Conservation (phyloP, 208 protist species). For the Trypanosoma brucei region DNA sequence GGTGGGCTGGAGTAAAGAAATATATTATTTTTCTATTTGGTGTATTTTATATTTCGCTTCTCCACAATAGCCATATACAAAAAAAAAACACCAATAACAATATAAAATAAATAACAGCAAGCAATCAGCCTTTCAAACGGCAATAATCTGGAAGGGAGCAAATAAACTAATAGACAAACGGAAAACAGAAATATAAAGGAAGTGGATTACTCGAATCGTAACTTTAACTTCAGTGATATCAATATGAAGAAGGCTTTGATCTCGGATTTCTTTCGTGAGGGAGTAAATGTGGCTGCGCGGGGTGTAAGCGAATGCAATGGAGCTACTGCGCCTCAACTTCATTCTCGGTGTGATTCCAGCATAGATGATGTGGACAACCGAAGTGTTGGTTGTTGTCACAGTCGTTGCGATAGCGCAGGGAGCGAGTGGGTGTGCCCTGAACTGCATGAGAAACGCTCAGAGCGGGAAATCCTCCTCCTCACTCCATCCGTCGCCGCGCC, state of each 20-base stretch:
- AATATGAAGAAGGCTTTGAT: slow-evolving; percentile 13
- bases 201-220: neutral
- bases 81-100: no score
- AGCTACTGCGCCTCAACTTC: neutral
- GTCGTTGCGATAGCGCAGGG: neutral
- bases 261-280: slow-evolving; percentile 8
- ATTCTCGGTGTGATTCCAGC: neutral
- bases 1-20: no score
- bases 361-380: neutral
- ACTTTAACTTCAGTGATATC: slow-evolving; percentile 1
- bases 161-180: neutral
- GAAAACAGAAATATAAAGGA: neutral
- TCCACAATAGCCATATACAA: no score
- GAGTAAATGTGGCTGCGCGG: neutral
- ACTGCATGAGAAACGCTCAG: neutral
- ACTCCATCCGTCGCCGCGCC: slow-evolving; percentile 35
- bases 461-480: slow-evolving; percentile 25
- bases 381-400: slow-evolving; percentile 3
- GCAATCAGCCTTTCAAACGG: no score
- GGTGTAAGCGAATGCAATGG: neutral
- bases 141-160: no score
- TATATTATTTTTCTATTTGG: no score
- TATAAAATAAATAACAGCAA: no score
- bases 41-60: no score
- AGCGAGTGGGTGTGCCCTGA: neutral